phyloP scores from a whole-genome alignment of 441 rosid species.

The Gossypium davidsonii region DNA sequence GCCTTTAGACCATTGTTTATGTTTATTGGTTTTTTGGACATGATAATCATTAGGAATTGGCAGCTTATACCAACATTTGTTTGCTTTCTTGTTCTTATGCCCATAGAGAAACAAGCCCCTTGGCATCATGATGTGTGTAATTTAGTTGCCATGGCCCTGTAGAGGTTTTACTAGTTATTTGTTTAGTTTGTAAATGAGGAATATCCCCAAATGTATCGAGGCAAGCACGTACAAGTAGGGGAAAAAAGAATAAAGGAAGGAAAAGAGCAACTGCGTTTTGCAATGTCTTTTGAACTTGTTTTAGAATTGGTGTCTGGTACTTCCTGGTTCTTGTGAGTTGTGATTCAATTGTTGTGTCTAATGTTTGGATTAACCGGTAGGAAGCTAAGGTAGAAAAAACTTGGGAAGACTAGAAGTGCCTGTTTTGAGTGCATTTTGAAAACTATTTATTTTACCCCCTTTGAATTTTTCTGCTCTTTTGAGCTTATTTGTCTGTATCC shows the following conservation, averaged over 20 bases:
- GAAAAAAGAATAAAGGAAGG: neutral
- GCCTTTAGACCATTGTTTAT: neutral
- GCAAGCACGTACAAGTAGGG: neutral
- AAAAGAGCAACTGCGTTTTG: neutral
- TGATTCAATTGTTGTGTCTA: neutral
- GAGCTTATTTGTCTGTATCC: slow-evolving; percentile 1
- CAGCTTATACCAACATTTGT: neutral
- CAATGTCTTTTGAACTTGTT: neutral
- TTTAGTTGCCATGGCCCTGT: neutral
- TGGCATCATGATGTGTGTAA: neutral
- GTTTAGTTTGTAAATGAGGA: neutral
- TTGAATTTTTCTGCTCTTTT: neutral
- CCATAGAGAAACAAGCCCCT: neutral
- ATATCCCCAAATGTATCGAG: neutral
- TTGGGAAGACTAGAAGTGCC: neutral
- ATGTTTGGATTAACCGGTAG: neutral
- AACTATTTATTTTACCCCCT: neutral
- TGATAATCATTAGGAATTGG: neutral
- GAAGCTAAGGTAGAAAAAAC: neutral
- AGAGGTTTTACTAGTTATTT: neutral
- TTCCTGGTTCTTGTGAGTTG: neutral
- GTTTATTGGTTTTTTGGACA: neutral
- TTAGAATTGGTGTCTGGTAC: neutral
- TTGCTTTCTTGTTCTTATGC: neutral
- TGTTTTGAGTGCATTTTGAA: neutral